Percentiles rank a stretch among this genome's conserved stretches.
Evolutionary conservation across 768 basidiomycete species (phyloP).

Genomic region (Polyporus arcularius): DNA sequence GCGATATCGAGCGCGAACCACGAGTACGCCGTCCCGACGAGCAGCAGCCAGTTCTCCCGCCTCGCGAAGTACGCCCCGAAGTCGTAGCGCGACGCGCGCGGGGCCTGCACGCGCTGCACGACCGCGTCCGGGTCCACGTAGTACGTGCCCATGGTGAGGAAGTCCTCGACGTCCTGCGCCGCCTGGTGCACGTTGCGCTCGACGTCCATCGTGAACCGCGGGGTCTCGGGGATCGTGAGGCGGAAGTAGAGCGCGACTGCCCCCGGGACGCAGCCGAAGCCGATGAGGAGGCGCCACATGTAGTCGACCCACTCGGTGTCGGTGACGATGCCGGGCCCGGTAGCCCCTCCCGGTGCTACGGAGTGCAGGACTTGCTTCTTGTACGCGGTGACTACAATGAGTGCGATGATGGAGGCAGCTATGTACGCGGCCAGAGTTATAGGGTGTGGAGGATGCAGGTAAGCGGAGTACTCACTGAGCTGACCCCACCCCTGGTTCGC

Average conservation of each 20-base stretch:
- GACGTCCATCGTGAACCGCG: slow-evolving; percentile 52
- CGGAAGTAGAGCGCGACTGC: slow-evolving; percentile 50
- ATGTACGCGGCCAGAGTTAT: not conserved
- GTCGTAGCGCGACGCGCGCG: slow-evolving; percentile 44
- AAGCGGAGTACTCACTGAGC: slow-evolving; percentile 25
- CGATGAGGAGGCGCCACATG: slow-evolving; percentile 49
- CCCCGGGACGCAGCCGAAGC: slow-evolving; percentile 47
- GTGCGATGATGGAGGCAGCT: slow-evolving; percentile 69
- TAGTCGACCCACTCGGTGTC: slow-evolving; percentile 57
- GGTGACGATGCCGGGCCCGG: slow-evolving; percentile 30
- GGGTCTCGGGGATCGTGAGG: slow-evolving; percentile 50
- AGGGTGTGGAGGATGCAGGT: not conserved
- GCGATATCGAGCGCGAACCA: slow-evolving; percentile 88
- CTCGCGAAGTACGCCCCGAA: slow-evolving; percentile 68
- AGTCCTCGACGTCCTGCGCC: slow-evolving; percentile 41
- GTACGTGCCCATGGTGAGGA: slow-evolving; percentile 37
- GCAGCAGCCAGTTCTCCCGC: slow-evolving; percentile 78
- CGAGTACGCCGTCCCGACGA: slow-evolving; percentile 81
- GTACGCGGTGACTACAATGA: slow-evolving; percentile 68
- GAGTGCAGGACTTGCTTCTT: slow-evolving; percentile 57
- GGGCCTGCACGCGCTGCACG: slow-evolving; percentile 50
- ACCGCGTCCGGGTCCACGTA: slow-evolving; percentile 57
- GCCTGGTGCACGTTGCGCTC: slow-evolving; percentile 49
- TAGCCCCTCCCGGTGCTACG: slow-evolving; percentile 23
- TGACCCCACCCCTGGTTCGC: slow-evolving; percentile 49